Evolutionary conservation across 2,329 filamentous ascomycete species (phyloP), one percentile per base, ranked within the genome.

Genomic region (Xylaria sp.): DNA sequence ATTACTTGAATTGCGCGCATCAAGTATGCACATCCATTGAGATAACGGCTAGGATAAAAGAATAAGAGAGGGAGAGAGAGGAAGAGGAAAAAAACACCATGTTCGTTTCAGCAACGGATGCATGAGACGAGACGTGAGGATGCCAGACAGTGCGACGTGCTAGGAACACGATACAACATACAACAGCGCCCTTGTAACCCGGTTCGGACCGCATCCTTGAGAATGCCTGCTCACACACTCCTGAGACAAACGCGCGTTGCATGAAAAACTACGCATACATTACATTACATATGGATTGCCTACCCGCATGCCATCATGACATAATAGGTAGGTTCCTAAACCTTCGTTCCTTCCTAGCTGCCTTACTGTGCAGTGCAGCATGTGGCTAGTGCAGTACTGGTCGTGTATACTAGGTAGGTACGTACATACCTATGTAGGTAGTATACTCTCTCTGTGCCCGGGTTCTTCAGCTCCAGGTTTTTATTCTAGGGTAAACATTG

Each of bases 161-260:
- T 36, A n/a, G n/a, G n/a, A n/a, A n/a, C n/a, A n/a, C n/a, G n/a
- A n/a, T n/a, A n/a, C n/a, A n/a, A n/a, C n/a, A n/a, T 33, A n/a
- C n/a, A 13, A 45, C 11, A 20, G 20, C 15, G 4, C 5, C 36
- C 54, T 42, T 36, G 42, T 44, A 56, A 62, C 31, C 58, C 51
- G 63, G 58, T 57, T 66, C 63, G 63, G 63, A 58, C 60, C 60
- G 59, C 47, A 42, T 63, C 42, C 53, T 55, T 39, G 36, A 20
- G 54, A 54, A 63, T 60, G 64, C 49, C 55, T 63, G 64, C 42
- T 45, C 64, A 59, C 47, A 63, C 54, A 55, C 10, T 36, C 39
- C 60, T 50, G 64, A 59, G 64, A 63, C 59, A 63, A 22, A 38
- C 11, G 42, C 38, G 45, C 51, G 36, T 61, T 57, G 38, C 44